Evolutionary conservation across 257 asterid genomes (phyloP).

Genomic region (Eucommia ulmoides): DNA sequence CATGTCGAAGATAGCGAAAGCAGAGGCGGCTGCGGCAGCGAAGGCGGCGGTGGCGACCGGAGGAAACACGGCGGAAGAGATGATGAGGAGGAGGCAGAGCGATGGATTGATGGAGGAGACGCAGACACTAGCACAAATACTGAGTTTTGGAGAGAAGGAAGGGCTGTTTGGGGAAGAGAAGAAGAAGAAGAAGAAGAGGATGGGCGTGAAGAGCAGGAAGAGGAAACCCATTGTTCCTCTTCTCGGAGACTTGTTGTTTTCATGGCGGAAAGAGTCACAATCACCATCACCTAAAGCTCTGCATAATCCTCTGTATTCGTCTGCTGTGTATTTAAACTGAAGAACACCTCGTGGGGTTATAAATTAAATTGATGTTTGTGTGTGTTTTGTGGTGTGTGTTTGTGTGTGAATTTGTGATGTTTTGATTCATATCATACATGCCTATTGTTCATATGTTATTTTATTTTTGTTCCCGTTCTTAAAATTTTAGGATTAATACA

Average conservation of each 20-base stretch:
- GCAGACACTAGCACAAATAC: constrained; percentile 30
- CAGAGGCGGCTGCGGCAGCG: constrained; percentile 36
- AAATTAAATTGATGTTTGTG: too few relatives aligned
- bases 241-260: not conserved
- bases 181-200: not conserved
- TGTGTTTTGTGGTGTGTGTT: too few relatives aligned
- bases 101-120: constrained; percentile 6
- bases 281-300: not conserved
- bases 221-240: not conserved
- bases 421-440: too few relatives aligned
- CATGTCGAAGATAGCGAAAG: constrained; percentile 62
- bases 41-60: constrained; percentile 9
- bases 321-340: not conserved
- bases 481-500: too few relatives aligned
- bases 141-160: constrained; percentile 20
- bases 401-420: too few relatives aligned
- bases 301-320: not conserved
- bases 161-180: constrained; percentile 15
- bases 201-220: too few relatives aligned
- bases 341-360: too few relatives aligned
- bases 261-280: not conserved
- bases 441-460: too few relatives aligned
- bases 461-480: too few relatives aligned
- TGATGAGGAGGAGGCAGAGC: constrained; percentile 15
- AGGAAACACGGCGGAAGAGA: not conserved